Evolutionary conservation across 225 moss, liverwort and hornwort genomes (phyloP).

Genomic region (Straminergon stramineum): DNA sequence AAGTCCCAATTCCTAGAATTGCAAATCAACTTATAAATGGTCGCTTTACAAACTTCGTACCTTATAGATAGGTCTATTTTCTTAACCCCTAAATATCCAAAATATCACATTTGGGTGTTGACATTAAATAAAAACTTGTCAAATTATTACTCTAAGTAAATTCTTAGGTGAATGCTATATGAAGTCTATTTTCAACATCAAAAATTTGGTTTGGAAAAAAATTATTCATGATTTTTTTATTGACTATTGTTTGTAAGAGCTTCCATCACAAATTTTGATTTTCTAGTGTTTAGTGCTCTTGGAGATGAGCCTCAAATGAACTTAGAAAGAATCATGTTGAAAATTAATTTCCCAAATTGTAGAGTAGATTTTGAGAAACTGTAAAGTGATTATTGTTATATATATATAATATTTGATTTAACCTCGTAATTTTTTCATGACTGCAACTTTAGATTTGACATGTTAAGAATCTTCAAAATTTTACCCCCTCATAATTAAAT

Average conservation of each 20-base stretch:
- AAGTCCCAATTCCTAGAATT: neutral
- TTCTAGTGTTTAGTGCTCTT: neutral
- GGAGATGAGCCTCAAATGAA: neutral
- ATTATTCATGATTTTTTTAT: too few species aligned
- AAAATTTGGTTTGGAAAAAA: neutral
- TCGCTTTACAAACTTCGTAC: fast-evolving
- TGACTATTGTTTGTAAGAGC: neutral
- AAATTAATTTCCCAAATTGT: neutral
- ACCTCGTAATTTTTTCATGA: neutral
- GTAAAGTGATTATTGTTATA: neutral
- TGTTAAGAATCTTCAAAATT: too few species aligned
- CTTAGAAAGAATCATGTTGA: neutral
- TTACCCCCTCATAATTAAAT: too few species aligned
- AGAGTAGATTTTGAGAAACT: neutral
- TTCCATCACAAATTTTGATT: neutral
- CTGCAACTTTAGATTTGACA: neutral
- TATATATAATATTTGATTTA: neutral
- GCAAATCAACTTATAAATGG: neutral
- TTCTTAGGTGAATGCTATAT: neutral
- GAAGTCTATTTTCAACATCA: neutral
- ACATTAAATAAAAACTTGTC: neutral
- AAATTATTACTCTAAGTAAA: neutral
- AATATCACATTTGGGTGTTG: neutral
- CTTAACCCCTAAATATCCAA: neutral
- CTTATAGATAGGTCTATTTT: neutral